Evolutionary conservation across 371 early-diverging fungal species (phyloP), one percentile per base, ranked within the genome.

Genomic region (Haplosporangium sp.): DNA sequence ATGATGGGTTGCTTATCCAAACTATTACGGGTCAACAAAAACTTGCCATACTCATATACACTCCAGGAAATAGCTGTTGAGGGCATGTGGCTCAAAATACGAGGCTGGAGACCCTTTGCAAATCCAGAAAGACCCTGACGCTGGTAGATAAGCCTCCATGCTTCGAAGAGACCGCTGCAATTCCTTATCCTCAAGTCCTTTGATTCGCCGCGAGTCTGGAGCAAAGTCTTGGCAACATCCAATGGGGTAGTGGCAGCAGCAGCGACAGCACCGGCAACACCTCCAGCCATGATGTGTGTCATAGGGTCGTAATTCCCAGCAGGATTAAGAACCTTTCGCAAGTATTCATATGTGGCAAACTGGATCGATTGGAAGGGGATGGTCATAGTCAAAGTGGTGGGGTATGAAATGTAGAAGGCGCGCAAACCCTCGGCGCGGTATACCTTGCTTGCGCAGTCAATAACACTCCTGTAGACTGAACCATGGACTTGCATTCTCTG

Each of bases 11-110:
- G 79, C 74, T 78, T 73, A 55, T 78, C 79, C 11, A 71, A 27
- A 65, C 63, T 67, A 38, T 72, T 57, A 15, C 65, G 71, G 40
- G 2, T 87, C 27, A 90, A 71, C 39, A 90, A 76, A 91, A 93
- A 94, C 83, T 95, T 95, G 71, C 94, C 92, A 68, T 94, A 95
- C 77, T 95, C 95, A 76, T 95, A 95, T 0, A 95, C 95, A 60
- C 94, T 92, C 98, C 98, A 98, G 83, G 94, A 92, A 52, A 98
- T 94, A 38, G 97, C 98, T 3, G 98, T 95, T 52, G 95, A 92
- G 8, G 98, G 98, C 89, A 97, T 92, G 81, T 96, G 92, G 17
- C 94, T 90, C 47, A 97, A 84, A 6, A 97, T 86, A 55, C 98
- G 88, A 7, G 98, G 96, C 67, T 86, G 85, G n/a, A 91, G 83